Conservation (phyloP, 495 filamentous ascomycete species). For the Wilcoxina mikolae region DNA sequence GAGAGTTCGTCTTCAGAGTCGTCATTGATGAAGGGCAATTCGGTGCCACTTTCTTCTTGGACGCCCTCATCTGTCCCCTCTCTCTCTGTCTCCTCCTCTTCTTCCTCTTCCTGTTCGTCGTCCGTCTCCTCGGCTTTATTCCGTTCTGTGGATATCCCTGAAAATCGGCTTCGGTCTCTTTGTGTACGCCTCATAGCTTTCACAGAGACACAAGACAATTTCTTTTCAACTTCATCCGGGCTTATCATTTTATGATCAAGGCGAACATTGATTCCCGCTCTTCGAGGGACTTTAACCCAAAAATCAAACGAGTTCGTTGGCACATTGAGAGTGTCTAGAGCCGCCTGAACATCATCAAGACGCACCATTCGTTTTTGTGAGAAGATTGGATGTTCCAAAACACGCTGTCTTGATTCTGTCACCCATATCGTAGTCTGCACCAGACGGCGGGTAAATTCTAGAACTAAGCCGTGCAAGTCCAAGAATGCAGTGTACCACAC, state of each 20-base stretch:
- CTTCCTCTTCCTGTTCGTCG: conserved; percentile 4
- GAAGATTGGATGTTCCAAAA: conserved; percentile 30
- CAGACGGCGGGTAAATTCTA: conserved; percentile 53
- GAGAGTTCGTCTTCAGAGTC: neutral
- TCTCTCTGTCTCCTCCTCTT: neutral
- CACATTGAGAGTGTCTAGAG: conserved; percentile 43
- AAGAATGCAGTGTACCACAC: conserved; percentile 52
- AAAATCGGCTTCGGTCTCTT: neutral
- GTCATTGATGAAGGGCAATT: neutral
- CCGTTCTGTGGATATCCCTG: neutral
- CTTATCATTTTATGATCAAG: conserved; percentile 9
- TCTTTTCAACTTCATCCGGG: conserved; percentile 13
- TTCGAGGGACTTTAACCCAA: conserved; percentile 34
- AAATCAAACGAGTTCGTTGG: conserved; percentile 34
- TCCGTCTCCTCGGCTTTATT: neutral
- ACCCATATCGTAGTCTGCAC: conserved; percentile 51
- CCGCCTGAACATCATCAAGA: conserved; percentile 48
- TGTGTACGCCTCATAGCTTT: neutral
- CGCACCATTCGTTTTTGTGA: conserved; percentile 33
- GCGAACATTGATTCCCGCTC: conserved; percentile 12
- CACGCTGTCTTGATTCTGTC: conserved; percentile 42
- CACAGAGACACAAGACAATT: neutral
- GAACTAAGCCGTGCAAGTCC: conserved; percentile 55
- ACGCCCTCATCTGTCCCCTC: neutral
- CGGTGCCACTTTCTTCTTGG: conserved; percentile 1